Evolutionary conservation across 2,329 filamentous ascomycete genomes (phyloP), one percentile per base, ranked within the genome.

Genomic region (Fusarium pilosicola): DNA sequence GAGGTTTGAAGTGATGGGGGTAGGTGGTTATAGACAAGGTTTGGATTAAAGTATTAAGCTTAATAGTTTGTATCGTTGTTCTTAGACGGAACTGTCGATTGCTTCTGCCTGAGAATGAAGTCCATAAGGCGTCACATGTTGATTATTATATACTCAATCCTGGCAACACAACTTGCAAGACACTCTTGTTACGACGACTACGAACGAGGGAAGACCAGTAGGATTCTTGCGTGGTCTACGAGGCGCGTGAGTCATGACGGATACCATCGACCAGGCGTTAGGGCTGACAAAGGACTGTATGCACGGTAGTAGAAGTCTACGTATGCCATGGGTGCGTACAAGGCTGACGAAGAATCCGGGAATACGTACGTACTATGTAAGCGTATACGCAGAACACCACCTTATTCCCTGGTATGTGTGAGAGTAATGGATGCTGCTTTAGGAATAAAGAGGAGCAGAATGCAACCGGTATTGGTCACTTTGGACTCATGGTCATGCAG

Each of bases 221-320:
- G 17, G 34, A 44, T 56, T 60, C 44, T 68, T 73, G 69, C 63
- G 68, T 65, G 75, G 54, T 42, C 51, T 60, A 24, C 58, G 59
- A 36, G 44, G 65, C 42, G 62, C 75, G 76, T 78, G 75, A 78
- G 56, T 78, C 77, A 76, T 77, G 62, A 78, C 75, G 74, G 66
- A 73, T 68, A 18, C 46, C 30, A 44, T 24, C 24, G 48, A 26
- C 49, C 55, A 63, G 69, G 59, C 49, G 62, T 56, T 36, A 67
- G 28, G 60, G 54, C 48, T 66, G 61, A 67, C 46, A 45, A 62
- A 57, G 20, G 24, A 71, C 36, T 51, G 22, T 7, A 38, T 49
- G 36, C 41, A 42, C 39, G 26, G 28, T 42, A 46, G 26, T 30
- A 18, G 18, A 38, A 54, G 70, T 51, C 54, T 64, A 65, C 63